A percentile compares a stretch with the other conserved stretches of the same genome.
These are phyloP conservation scores for Dalbergia cultrata DNA, from an alignment of 306 rosid species.

Conservation along the genomic window DNA sequence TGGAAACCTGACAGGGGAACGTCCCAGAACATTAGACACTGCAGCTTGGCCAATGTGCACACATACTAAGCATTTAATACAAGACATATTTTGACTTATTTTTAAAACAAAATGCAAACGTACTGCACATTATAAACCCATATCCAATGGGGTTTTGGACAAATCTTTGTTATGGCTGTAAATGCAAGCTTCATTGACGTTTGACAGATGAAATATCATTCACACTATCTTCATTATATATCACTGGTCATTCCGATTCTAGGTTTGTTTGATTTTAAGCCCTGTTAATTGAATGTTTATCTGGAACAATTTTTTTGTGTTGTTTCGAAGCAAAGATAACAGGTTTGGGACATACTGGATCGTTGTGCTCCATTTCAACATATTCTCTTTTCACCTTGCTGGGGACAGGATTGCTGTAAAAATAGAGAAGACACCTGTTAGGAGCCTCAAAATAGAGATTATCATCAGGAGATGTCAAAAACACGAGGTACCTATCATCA, in stretches of 20 bases:
- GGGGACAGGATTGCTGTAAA: conserved; percentile 48
- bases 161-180: conserved; percentile 15
- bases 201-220: conserved; percentile 13
- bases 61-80: neutral
- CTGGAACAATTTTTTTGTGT: neutral
- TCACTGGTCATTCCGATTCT: neutral
- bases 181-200: neutral
- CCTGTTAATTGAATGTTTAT: conserved; percentile 24
- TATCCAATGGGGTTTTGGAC: neutral
- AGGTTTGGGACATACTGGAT: conserved; percentile 51
- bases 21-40: neutral
- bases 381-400: conserved; percentile 55
- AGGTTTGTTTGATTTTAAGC: conserved; percentile 29
- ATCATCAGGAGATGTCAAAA: conserved; percentile 22
- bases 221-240: conserved; percentile 8
- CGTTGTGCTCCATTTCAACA: conserved; percentile 48
- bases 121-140: conserved; percentile 2
- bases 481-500: conserved; percentile 52
- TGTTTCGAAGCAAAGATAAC: conserved; percentile 29
- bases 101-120: neutral
- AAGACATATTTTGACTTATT: conserved; percentile 16
- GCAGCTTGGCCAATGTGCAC: neutral
- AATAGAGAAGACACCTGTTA: conserved; percentile 31
- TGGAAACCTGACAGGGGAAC: neutral
- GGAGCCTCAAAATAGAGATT: conserved; percentile 35